Evolutionary conservation across 2,329 filamentous ascomycete species (phyloP).

Genomic region (Berkeleyomyces rouxiae): DNA sequence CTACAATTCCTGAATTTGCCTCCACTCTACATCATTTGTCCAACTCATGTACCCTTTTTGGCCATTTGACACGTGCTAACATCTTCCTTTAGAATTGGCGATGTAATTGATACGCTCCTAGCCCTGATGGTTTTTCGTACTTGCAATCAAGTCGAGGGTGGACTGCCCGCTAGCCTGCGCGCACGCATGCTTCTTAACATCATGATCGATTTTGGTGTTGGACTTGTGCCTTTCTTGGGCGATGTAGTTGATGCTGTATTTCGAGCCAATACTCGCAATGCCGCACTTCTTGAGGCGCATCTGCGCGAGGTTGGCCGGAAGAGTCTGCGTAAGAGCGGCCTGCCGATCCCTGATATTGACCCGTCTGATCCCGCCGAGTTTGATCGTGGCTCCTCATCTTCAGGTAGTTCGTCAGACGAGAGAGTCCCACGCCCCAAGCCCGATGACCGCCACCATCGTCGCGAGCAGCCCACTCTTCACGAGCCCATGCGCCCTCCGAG

Average conservation of each 20-base stretch:
- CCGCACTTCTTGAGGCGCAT: constrained; percentile 49
- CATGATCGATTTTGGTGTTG: constrained; percentile 53
- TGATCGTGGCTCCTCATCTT: constrained; percentile 22
- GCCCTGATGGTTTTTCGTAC: constrained; percentile 59
- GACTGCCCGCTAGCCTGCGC: constrained; percentile 45
- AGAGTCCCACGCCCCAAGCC: neutral
- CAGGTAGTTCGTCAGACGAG: neutral
- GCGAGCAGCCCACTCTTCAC: neutral
- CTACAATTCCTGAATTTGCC: neutral
- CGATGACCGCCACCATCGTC: neutral
- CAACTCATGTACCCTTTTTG: neutral
- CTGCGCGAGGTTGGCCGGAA: constrained; percentile 52
- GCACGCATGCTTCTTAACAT: constrained; percentile 71
- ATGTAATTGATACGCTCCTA: constrained; percentile 55
- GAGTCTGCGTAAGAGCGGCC: constrained; percentile 31
- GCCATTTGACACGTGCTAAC: neutral
- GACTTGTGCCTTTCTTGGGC: constrained; percentile 59
- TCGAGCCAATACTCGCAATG: constrained; percentile 63
- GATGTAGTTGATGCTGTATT: constrained; percentile 57
- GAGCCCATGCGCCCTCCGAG: neutral
- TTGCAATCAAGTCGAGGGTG: constrained; percentile 59
- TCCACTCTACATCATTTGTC: neutral
- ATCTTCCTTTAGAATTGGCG: constrained; percentile 43
- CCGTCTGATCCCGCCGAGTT: constrained; percentile 37
- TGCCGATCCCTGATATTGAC: constrained; percentile 30